These are phyloP conservation scores for Phlebiopsis flavidoalba DNA, from an alignment of 768 basidiomycete species.

Conservation along the genomic window DNA sequence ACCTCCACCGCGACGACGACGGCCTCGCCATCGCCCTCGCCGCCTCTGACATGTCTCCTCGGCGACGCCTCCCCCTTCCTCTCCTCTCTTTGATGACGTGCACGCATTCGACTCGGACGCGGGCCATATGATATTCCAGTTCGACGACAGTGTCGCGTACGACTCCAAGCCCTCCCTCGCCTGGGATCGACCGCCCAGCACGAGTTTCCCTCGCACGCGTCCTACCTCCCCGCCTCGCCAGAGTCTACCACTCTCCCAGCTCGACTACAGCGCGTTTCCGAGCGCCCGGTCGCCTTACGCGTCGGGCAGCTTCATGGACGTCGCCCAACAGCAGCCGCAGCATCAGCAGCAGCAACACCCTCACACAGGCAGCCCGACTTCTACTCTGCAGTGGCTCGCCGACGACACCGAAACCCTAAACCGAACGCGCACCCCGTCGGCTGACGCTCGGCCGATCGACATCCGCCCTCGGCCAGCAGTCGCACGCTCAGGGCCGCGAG, in stretches of 20 bases:
- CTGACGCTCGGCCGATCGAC: conserved; percentile 60
- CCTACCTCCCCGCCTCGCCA: conserved; percentile 34
- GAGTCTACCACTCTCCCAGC: conserved; percentile 34
- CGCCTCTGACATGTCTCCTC: conserved; percentile 23
- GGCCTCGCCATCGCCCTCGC: conserved; percentile 20
- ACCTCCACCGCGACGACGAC: conserved; percentile 32
- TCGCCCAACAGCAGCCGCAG: conserved; percentile 24
- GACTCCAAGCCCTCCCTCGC: conserved; percentile 22
- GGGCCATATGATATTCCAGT: conserved; percentile 57
- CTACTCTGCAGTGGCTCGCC: conserved; percentile 53
- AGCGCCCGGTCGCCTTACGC: conserved; percentile 30
- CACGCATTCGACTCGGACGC: conserved; percentile 33
- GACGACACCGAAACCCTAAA: no score
- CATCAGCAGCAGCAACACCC: conserved; percentile 20
- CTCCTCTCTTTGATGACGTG: conserved; percentile 18
- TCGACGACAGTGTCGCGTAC: conserved; percentile 39
- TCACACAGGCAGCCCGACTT: conserved; percentile 29
- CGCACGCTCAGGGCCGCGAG: conserved; percentile 30
- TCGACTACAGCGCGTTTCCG: conserved; percentile 37
- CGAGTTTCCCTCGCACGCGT: conserved; percentile 35
- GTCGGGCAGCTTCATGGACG: conserved; percentile 27
- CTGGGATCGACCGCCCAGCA: conserved; percentile 36
- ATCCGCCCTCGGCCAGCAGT: no score
- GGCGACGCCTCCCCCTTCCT: conserved; percentile 24
- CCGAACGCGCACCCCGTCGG: conserved; percentile 27